Base-by-base conservation (phyloP, 768 basidiomycete species). In the Amanita pallidorosea region DNA sequence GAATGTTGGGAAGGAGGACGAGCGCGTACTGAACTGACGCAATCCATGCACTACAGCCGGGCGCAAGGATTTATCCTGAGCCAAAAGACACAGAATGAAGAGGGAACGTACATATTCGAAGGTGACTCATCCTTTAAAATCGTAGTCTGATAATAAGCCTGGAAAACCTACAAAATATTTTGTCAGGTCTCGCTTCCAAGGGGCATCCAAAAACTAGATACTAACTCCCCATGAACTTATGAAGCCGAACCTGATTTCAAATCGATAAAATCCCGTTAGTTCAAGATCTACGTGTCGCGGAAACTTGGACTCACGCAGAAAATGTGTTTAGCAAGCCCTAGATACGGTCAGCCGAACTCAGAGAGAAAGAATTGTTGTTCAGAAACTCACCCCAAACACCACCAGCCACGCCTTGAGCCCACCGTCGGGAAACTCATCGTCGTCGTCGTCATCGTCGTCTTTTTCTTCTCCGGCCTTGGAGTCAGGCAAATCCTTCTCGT, bases 171-270 rank as follows among this genome's bases (percentile, higher is more conserved):
- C 25, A 46, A 51, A 23, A 13, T n/a, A 13, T n/a, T 0, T 31
- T 0, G 40, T 29, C 18, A 49, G 40, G 29, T 31, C 27, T 13
- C 50, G 33, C 13, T 25, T 2, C 11, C n/a, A 11, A 12, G 9
- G 23, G 8, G 38, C 34, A 31, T 31, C 38, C 25, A 53, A 17
- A 15, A 53, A 5, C 13, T 22, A 46, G 36, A 47, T 9, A 70
- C 77, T 65, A 57, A 83, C 85, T 45, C 86, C 85, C 83, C 83
- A 86, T 0, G 81, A 75, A 56, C 85, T 87, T 3, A 85, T 76
- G 53, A 80, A 80, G 18, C 86, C 86, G 62, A 85, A 81, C 35
- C 73, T 75, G 53, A 27, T 41, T 17, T 40, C 33, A 44, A 56
- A n/a, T n/a, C n/a, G n/a, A n/a, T n/a, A n/a, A 11, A 23, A 18